Base-by-base conservation (phyloP, 495 filamentous ascomycete species). In the Chlorociboria aeruginascens region DNA sequence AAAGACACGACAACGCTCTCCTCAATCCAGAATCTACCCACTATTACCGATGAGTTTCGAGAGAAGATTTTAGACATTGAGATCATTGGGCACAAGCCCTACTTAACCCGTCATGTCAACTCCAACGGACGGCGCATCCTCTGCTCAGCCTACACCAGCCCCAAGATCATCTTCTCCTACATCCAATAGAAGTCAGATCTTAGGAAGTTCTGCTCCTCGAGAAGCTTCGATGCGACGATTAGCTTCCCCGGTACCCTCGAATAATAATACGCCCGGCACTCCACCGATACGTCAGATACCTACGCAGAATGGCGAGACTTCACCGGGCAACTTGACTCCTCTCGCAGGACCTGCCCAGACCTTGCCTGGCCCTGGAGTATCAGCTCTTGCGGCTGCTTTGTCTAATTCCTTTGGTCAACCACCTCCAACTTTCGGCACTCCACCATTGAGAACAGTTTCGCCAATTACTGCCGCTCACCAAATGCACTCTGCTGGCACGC, bases 321-420 rank as follows among this genome's bases (percentile, higher is more conserved):
- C 48, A 2, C 32, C 12, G 29, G 71, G 63, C 13, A 59, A 49
- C 35, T 46, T 70, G 46, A 66, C 70, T 14, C 73, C 77, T 47
- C 69, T 80, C 16, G 66, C 76, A 1, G 76, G 76, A n/a, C 60
- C 71, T 8, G 69, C 63, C 34, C 65, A 62, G n/a, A 59, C 62
- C 43, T 52, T 73, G 10, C 68, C 70, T 0, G 84, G 83, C 4
- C 83, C 83, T 3, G 84, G 85, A 1, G 71, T 84, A 17, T 88
- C 84, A 29, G 84, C 84, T 55, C 77, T 89, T 47, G 81, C 85
- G 17, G 82, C 82, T 16, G 83, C 83, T 28, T 67, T 89, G 49
- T 83, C 82, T 48, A 73, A 79, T 43, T 78, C 75, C 2, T 59
- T 80, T 25, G 68, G 77, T 32, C 74, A 72, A 12, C 73, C 73